Evolutionary conservation across 441 rosid species (phyloP).

Genomic region (Adansonia madagascariensis): DNA sequence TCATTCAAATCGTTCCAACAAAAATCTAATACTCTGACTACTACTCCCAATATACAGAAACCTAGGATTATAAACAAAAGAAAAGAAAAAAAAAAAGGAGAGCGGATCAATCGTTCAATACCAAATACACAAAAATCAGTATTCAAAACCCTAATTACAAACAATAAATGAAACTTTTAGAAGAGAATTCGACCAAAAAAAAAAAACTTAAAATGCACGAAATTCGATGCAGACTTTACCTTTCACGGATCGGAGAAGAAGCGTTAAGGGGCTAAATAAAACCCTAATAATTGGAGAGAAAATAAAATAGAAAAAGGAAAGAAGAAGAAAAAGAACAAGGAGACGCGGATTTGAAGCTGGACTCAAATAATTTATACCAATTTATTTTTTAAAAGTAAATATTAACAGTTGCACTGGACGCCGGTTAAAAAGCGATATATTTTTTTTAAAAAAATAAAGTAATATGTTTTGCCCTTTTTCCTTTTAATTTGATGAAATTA

Average conservation of each 20-base stretch:
- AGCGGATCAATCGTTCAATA: constrained; percentile 19
- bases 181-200: background rate
- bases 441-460: too few species aligned
- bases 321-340: background rate
- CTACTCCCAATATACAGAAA: background rate
- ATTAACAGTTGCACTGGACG: too few species aligned
- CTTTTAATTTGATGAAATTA: too few species aligned
- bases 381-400: constrained; percentile 37
- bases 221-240: constrained; percentile 16
- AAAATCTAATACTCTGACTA: background rate
- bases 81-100: background rate
- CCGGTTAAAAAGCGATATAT: too few species aligned
- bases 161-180: background rate
- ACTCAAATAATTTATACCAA: constrained; percentile 30
- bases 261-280: constrained; percentile 31
- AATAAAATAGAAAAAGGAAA: constrained; percentile 26
- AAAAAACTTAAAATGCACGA: constrained; percentile 16
- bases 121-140: background rate
- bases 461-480: too few species aligned
- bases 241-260: background rate
- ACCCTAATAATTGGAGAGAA: constrained; percentile 31
- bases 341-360: constrained; percentile 39
- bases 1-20: constrained; percentile 5
- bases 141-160: constrained; percentile 12
- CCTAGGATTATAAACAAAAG: background rate